phyloP scores from a whole-genome alignment of 1,284 basidiomycete species.

The Cryptococcus sp. region DNA sequence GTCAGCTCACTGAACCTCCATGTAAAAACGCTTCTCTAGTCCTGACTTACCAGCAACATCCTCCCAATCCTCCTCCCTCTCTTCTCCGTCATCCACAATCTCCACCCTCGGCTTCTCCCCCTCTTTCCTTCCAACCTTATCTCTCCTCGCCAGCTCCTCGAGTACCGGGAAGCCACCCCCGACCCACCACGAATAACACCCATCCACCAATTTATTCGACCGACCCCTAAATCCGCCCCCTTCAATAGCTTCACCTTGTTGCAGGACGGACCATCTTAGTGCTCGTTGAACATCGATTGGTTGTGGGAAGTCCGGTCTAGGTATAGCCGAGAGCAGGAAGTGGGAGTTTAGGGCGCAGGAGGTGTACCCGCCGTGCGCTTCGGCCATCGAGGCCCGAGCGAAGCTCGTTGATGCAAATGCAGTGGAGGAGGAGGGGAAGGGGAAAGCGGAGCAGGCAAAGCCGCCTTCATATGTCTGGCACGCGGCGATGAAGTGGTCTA shows the following conservation, averaged over 20 bases:
- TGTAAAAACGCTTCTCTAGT: neutral
- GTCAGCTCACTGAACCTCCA: neutral
- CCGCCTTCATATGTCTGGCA: conserved; percentile 99
- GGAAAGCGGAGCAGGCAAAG: conserved; percentile 73
- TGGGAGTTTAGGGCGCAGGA: conserved; percentile 87
- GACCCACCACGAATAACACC: conserved; percentile 99
- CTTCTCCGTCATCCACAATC: conserved; percentile 17
- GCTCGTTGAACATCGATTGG: conserved; percentile 66
- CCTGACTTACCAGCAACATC: conserved; percentile 24
- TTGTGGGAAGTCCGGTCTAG: conserved; percentile 42
- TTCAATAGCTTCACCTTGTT: conserved; percentile 84
- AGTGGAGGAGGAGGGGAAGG: conserved; percentile 36
- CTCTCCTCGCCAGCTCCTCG: conserved; percentile 61
- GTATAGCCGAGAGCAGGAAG: conserved; percentile 62
- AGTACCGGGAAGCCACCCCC: conserved; percentile 85
- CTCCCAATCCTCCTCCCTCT: conserved; percentile 40
- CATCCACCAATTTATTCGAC: conserved; percentile 97
- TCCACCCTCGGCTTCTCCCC: conserved; percentile 20
- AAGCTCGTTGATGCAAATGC: conserved; percentile 52
- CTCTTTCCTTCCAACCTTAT: conserved; percentile 12
- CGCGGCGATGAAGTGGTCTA: conserved; percentile 56
- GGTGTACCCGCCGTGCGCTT: conserved; percentile 97
- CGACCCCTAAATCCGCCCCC: conserved; percentile 91
- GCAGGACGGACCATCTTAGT: conserved; percentile 78
- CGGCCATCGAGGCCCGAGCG: conserved; percentile 67